These are phyloP conservation scores for Malus asiatica DNA, from an alignment of 306 rosid genomes.

Conservation along the genomic window DNA sequence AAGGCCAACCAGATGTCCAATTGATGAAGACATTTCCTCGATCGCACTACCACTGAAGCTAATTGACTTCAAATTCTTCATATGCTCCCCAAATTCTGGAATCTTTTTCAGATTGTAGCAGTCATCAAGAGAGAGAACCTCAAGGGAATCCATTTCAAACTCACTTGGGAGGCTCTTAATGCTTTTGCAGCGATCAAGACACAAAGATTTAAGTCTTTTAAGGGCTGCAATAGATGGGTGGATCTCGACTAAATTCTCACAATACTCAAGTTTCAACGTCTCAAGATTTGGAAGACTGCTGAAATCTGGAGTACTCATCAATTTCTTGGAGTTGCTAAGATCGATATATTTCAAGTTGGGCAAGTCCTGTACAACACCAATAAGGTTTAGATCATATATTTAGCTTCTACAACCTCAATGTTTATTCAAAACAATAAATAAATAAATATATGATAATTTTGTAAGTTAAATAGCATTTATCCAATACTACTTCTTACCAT, in stretches of 20 bases:
- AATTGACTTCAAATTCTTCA: no score
- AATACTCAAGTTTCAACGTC: neutral
- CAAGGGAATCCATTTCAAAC: neutral
- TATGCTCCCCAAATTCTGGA: no score
- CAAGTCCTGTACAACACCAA: neutral
- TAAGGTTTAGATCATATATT: neutral
- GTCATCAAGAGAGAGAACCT: no score
- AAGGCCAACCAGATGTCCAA: no score
- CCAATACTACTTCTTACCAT: neutral
- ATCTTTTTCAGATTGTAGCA: no score
- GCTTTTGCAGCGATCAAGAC: neutral
- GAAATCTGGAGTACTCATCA: slow-evolving; percentile 11
- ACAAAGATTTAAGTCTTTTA: neutral
- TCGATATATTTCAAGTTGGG: slow-evolving; percentile 2
- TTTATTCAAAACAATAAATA: neutral
- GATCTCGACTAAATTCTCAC: slow-evolving; percentile 1
- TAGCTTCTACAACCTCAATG: neutral
- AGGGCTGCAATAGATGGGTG: neutral
- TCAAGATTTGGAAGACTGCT: neutral
- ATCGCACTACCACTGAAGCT: no score
- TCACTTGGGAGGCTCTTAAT: neutral
- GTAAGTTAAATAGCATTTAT: no score
- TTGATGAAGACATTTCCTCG: no score
- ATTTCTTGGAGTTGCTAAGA: neutral
- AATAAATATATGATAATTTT: no score